These are phyloP conservation scores for Monilinia polystroma DNA, from an alignment of 2,329 filamentous ascomycete genomes.

Conservation along the genomic window DNA sequence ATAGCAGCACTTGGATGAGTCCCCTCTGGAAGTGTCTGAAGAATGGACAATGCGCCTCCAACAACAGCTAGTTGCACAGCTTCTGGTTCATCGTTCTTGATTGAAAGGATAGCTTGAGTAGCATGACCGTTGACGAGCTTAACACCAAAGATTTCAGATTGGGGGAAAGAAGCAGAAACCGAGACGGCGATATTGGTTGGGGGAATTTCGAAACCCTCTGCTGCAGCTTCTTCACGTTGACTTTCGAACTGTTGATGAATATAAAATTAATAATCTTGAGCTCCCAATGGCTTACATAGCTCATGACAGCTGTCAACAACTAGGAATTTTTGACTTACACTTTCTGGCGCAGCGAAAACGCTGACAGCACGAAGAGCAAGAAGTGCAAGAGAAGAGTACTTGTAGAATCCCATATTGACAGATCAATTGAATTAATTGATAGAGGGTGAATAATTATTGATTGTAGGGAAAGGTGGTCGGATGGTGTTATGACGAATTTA, in stretches of 20 bases:
- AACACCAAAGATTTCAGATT: constrained; percentile 78
- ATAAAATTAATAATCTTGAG: constrained; percentile 10
- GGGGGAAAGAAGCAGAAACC: constrained; percentile 61
- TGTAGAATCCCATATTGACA: constrained; percentile 68
- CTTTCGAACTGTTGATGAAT: constrained; percentile 24
- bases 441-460: constrained; percentile 7
- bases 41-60: constrained; percentile 68
- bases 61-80: constrained; percentile 75
- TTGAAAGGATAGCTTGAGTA: constrained; percentile 76
- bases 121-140: constrained; percentile 92
- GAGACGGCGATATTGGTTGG: constrained; percentile 59
- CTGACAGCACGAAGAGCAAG: constrained; percentile 67
- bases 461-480: constrained; percentile 1
- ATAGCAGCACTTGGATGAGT: constrained; percentile 54
- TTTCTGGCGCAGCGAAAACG: constrained; percentile 57
- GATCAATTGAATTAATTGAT: constrained; percentile 26
- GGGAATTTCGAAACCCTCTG: constrained; percentile 34
- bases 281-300: constrained; percentile 17
- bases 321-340: constrained; percentile 49
- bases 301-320: constrained; percentile 19
- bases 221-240: constrained; percentile 26
- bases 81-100: constrained; percentile 78
- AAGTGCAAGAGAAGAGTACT: constrained; percentile 68
- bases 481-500: constrained; percentile 13
- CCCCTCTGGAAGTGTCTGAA: constrained; percentile 51